These are phyloP conservation scores for Trypanosoma caninum DNA, from an alignment of 208 protist species.

Conservation along the genomic window DNA sequence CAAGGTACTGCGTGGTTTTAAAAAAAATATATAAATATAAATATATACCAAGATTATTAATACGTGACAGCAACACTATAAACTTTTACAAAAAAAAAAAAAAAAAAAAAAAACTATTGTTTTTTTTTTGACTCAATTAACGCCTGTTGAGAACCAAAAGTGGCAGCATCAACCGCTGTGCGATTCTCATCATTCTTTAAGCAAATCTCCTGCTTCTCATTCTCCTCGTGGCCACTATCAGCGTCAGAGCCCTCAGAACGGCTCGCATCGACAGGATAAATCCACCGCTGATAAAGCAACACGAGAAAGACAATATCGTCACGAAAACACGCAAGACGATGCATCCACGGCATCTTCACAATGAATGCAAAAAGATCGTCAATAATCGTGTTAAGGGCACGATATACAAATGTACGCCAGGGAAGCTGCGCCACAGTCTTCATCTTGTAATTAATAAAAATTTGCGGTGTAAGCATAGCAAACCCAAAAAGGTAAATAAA, in stretches of 20 bases:
- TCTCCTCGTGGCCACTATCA: conserved; percentile 7
- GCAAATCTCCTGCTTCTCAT: conserved; percentile 1
- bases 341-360: conserved; percentile 98
- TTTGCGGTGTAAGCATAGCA: conserved; percentile 98
- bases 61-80: background rate
- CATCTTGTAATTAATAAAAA: conserved; percentile 99
- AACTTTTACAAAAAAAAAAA: background rate
- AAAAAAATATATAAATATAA: background rate
- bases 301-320: conserved; percentile 98
- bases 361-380: conserved; percentile 99
- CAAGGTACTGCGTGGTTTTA: too few relatives aligned
- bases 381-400: conserved; percentile 98
- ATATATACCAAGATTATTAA: background rate
- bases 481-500: conserved; percentile 96
- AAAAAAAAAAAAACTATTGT: background rate
- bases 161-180: background rate
- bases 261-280: conserved; percentile 96
- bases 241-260: conserved; percentile 52
- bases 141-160: conserved; percentile 28
- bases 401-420: conserved; percentile 98
- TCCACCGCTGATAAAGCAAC: conserved; percentile 97
- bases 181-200: conserved; percentile 14
- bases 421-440: conserved; percentile 98
- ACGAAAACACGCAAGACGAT: conserved; percentile 97
- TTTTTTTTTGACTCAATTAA: conserved; percentile 16